Conservation (phyloP, 495 filamentous ascomycete genomes). For the Saxophila tyrrhenica region DNA sequence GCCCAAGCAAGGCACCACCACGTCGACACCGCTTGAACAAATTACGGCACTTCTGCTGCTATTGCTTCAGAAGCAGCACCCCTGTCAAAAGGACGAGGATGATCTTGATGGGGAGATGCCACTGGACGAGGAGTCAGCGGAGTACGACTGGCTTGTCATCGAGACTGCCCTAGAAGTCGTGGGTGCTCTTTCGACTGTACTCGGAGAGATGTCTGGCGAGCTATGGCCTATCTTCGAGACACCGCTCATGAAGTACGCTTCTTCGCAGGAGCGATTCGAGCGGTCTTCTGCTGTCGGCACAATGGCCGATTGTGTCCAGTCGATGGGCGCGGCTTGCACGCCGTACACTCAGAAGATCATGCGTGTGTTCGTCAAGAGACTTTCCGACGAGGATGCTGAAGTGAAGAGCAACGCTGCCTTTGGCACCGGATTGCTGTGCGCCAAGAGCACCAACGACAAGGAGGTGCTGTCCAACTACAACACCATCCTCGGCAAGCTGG, state of each 20-base stretch:
- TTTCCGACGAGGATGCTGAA: conserved; percentile 81
- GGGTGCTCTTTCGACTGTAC: conserved; percentile 66
- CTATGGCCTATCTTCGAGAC: conserved; percentile 92
- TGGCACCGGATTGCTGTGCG: conserved; percentile 70
- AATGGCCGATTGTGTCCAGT: conserved; percentile 80
- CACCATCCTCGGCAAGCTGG: conserved; percentile 68
- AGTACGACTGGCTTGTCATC: conserved; percentile 94
- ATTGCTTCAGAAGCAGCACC: conserved; percentile 78
- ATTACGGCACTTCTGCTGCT: conserved; percentile 54
- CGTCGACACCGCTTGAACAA: conserved; percentile 34
- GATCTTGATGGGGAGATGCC: conserved; percentile 51
- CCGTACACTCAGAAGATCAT: conserved; percentile 62
- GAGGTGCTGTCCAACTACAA: conserved; percentile 62
- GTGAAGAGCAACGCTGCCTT: conserved; percentile 93
- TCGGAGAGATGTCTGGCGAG: conserved; percentile 70
- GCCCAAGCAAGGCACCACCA: conserved; percentile 24
- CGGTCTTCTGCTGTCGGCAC: conserved; percentile 81
- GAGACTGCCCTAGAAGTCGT: conserved; percentile 88
- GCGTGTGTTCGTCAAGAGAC: conserved; percentile 72
- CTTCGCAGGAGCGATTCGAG: conserved; percentile 71
- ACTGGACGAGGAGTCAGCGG: conserved; percentile 68
- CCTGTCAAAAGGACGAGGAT: conserved; percentile 76
- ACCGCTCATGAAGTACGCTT: conserved; percentile 75
- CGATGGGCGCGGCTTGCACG: conserved; percentile 69
- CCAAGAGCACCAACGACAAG: conserved; percentile 60